Evolutionary conservation across 1,284 basidiomycete species (phyloP).

Genomic region (Ustilago cynodontis): DNA sequence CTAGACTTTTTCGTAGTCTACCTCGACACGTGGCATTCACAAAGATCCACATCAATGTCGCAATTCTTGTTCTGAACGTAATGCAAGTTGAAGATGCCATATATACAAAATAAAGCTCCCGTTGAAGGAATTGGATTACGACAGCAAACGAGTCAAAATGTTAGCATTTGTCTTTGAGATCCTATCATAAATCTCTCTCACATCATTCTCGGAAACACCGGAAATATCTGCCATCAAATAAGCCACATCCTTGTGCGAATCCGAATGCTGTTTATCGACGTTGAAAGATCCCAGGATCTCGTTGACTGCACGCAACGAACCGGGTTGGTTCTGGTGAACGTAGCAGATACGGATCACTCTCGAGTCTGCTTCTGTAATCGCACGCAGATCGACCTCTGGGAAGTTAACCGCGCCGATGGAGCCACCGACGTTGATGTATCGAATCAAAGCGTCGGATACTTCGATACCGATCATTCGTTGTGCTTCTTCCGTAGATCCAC

Average conservation of each 20-base stretch:
- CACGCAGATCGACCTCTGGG: slow-evolving; percentile 97
- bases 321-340: slow-evolving; percentile 96
- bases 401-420: slow-evolving; percentile 96
- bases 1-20: no score
- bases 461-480: slow-evolving; percentile 97
- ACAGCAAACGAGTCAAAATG: slow-evolving; percentile 61
- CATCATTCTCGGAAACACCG: slow-evolving; percentile 84
- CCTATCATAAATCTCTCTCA: slow-evolving; percentile 83
- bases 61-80: neutral
- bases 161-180: slow-evolving; percentile 79
- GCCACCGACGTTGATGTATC: slow-evolving; percentile 91
- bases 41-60: neutral
- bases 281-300: slow-evolving; percentile 91
- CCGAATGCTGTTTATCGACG: slow-evolving; percentile 98
- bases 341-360: slow-evolving; percentile 91
- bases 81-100: slow-evolving; percentile 6
- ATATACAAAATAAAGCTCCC: neutral
- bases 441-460: slow-evolving; percentile 84
- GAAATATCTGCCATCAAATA: slow-evolving; percentile 97
- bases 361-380: slow-evolving; percentile 81
- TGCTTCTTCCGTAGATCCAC: slow-evolving; percentile 98
- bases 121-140: neutral
- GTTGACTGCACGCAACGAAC: slow-evolving; percentile 95
- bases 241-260: slow-evolving; percentile 93
- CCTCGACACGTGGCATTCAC: neutral